phyloP scores from a whole-genome alignment of 371 early-diverging fungal species.

The Cokeromyces recurvatus region DNA sequence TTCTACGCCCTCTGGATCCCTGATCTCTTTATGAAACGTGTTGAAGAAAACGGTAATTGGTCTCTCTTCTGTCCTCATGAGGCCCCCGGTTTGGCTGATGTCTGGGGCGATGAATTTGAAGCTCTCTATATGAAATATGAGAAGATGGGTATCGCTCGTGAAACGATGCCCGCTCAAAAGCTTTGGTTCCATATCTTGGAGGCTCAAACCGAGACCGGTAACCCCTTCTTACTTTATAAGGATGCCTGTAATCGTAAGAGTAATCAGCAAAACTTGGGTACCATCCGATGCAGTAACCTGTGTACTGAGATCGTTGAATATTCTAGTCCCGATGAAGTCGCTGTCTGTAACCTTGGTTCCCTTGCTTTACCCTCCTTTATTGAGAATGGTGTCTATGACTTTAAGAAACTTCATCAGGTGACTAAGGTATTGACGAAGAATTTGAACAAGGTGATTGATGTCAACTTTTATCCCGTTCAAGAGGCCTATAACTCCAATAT shows the following conservation, averaged over 20 bases:
- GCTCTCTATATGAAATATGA: constrained; percentile 89
- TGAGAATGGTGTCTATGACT: constrained; percentile 60
- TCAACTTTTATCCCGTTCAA: constrained; percentile 94
- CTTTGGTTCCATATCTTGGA: constrained; percentile 98
- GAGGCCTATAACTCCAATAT: constrained; percentile 90
- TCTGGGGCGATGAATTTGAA: constrained; percentile 97
- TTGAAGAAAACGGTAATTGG: constrained; percentile 95
- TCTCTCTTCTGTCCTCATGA: constrained; percentile 97
- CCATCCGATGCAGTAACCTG: constrained; percentile 85
- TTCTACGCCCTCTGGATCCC: constrained; percentile 99
- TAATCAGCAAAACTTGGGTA: constrained; percentile 97
- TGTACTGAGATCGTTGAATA: constrained; percentile 97
- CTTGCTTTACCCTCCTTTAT: constrained; percentile 95
- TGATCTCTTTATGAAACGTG: constrained; percentile 99
- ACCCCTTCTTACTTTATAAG: constrained; percentile 99
- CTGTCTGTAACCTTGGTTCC: constrained; percentile 99
- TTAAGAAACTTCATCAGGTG: constrained; percentile 66
- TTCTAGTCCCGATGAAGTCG: constrained; percentile 94
- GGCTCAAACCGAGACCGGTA: constrained; percentile 98
- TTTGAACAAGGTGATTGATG: constrained; percentile 97
- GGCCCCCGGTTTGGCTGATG: constrained; percentile 89
- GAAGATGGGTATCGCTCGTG: constrained; percentile 72
- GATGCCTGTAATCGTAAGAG: constrained; percentile 91
- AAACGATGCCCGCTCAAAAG: constrained; percentile 94
- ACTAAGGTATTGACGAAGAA: constrained; percentile 86